Base-by-base conservation (phyloP, 2,329 filamentous ascomycete genomes). In the Colletotrichum sp. region DNA sequence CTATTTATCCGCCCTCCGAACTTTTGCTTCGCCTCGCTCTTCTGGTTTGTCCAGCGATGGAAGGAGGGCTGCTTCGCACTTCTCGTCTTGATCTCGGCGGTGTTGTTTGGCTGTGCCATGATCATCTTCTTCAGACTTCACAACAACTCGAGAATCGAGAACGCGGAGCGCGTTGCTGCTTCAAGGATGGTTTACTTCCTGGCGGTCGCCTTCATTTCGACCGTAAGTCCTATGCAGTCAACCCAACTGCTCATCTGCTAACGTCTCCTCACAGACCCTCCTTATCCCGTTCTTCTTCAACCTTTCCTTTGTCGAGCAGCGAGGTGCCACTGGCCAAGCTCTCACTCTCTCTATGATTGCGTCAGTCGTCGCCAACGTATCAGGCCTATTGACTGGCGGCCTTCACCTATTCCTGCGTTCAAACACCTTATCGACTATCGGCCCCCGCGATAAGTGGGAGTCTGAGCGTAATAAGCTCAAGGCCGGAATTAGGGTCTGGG, bases 111-210 rank as follows among this genome's bases (percentile, higher is more conserved):
- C 15, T 87, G 89, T 77, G 87, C 87, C n/a, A 80, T 88, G 15
- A 82, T 89, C 30, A 89, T 94, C 66, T 93, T 91, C 80, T 81
- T 90, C 52, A 90, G 89, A 76, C 84, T 95, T 28, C 89, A 88
- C 78, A 88, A 87, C 39, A 89, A 88, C 74, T 84, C 87, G 16
- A 86, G 87, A 19, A 87, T 94, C 67, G 91, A 92, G 52, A 85
- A 88, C 25, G 86, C 88, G 19, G 91, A 94, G 82, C 87, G 93
- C 63, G 88, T 92, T 73, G 87, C 91, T 39, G 93, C 93, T 6
- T 94, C 93, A 8, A 88, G 91, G 75, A 94, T 94, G 91, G 90
- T 93, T 13, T 94, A 93, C 81, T 94, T 93, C 80, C 85, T 94
- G 77, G 82, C 88, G 3, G 82, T 93, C 68, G 91, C 88, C 19